A percentile compares a stretch with the other conserved stretches of the same genome.
Evolutionary conservation across 1,139 yeast genomes (phyloP).

Genomic region (Keqinozyma sinolaborantium): DNA sequence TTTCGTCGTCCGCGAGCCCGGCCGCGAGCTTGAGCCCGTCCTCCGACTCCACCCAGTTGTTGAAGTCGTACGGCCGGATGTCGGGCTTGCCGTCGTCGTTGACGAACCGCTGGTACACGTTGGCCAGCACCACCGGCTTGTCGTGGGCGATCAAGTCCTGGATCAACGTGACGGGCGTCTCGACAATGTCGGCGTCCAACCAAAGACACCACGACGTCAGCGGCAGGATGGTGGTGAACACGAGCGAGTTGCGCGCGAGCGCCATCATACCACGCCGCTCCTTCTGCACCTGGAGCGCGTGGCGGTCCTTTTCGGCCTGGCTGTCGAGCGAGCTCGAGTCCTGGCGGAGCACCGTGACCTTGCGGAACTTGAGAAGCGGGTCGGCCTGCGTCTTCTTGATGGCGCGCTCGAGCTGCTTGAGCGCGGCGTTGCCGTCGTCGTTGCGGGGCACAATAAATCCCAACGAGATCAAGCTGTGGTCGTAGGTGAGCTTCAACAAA

Average conservation of each 20-base stretch:
- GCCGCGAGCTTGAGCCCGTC: constrained; percentile 76
- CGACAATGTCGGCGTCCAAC: constrained; percentile 93
- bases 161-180: constrained; percentile 74
- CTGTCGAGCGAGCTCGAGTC: constrained; percentile 72
- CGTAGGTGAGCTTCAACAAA: constrained; percentile 68
- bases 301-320: constrained; percentile 76
- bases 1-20: constrained; percentile 77
- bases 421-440: constrained; percentile 73
- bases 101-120: constrained; percentile 79
- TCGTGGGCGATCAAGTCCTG: constrained; percentile 88
- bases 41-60: constrained; percentile 94
- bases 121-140: constrained; percentile 85
- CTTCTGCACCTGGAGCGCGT: constrained; percentile 72
- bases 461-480: constrained; percentile 77
- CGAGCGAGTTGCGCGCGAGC: constrained; percentile 83
- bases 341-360: constrained; percentile 84
- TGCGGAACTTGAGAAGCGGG: constrained; percentile 60
- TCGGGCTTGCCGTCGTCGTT: constrained; percentile 56
- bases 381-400: constrained; percentile 59
- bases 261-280: constrained; percentile 90
- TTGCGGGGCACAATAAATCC: constrained; percentile 90
- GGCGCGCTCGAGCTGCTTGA: constrained; percentile 66
- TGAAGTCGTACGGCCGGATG: constrained; percentile 88
- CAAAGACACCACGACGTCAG: constrained; percentile 92
- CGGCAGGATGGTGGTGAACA: constrained; percentile 87